Percentiles rank a stretch among this genome's conserved stretches.
These are phyloP conservation scores for Cryptosporidium muris DNA, from an alignment of 169 alveolate genomes.

Conservation along the genomic window DNA sequence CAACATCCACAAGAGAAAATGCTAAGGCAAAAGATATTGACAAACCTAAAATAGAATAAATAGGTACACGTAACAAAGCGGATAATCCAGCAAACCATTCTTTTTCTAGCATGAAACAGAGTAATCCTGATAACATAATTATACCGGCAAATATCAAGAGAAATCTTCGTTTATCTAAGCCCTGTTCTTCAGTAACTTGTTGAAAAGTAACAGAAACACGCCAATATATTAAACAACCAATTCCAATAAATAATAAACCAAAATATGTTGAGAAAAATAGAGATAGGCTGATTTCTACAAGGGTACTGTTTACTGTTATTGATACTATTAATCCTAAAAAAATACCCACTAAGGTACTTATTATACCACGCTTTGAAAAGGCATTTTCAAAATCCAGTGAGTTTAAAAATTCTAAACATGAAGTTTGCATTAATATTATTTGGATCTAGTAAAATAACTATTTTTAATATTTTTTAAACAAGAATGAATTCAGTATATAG, in stretches of 20 bases:
- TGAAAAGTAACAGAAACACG: conserved; percentile 77
- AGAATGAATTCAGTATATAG: neutral
- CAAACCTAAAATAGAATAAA: conserved; percentile 92
- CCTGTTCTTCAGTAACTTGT: conserved; percentile 50
- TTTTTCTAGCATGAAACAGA: conserved; percentile 89
- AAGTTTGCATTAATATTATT: conserved; percentile 10
- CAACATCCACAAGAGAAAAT: conserved; percentile 90
- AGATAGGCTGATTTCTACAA: conserved; percentile 90
- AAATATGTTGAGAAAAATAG: conserved; percentile 90
- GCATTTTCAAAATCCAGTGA: conserved; percentile 42
- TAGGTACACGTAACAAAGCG: conserved; percentile 84
- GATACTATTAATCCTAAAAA: conserved; percentile 87
- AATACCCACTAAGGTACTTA: conserved; percentile 86
- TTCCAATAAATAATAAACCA: conserved; percentile 86
- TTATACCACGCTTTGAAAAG: conserved; percentile 47
- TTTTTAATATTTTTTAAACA: neutral
- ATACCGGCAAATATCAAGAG: conserved; percentile 73
- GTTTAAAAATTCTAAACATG: conserved; percentile 14
- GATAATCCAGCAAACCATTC: conserved; percentile 88
- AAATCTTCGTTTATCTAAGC: conserved; percentile 59
- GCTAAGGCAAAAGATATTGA: conserved; percentile 93
- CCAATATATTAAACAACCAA: conserved; percentile 90
- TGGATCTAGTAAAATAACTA: neutral
- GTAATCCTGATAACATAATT: conserved; percentile 87
- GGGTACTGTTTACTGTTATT: conserved; percentile 89